Conservation (phyloP, 257 asterid genomes). For the Rhazya stricta region DNA sequence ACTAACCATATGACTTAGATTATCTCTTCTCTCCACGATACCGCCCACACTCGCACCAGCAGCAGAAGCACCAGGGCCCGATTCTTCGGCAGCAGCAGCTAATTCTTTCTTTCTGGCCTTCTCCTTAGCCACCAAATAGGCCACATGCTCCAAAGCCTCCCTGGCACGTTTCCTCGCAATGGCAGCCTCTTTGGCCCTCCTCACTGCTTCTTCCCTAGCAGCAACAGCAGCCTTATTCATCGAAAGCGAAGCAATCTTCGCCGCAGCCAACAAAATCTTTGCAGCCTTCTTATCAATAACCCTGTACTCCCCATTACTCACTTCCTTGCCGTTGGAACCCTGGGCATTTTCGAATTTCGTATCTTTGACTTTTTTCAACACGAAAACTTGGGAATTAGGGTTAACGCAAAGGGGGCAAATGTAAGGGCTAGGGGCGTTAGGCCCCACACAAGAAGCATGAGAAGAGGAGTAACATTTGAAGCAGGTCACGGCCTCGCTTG, state of each 20-base stretch:
- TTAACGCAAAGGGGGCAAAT: constrained; percentile 63
- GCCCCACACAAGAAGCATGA: constrained; percentile 57
- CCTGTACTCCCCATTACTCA: constrained; percentile 30
- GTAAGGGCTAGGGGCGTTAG: constrained; percentile 41
- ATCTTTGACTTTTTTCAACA: constrained; percentile 32
- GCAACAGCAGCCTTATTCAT: constrained; percentile 58
- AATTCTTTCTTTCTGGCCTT: constrained; percentile 44
- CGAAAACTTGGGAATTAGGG: constrained; percentile 44
- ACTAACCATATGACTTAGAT: constrained; percentile 13
- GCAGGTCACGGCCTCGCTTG: constrained; percentile 50
- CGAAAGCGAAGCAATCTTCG: constrained; percentile 51
- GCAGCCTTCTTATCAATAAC: constrained; percentile 63
- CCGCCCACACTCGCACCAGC: neutral
- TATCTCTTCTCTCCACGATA: constrained; percentile 12
- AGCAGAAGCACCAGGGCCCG: neutral
- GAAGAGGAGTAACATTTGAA: constrained; percentile 60
- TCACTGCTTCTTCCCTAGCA: constrained; percentile 61
- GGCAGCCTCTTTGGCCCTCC: constrained; percentile 73
- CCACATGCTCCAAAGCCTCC: constrained; percentile 63
- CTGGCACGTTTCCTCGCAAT: constrained; percentile 66
- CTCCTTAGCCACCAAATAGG: constrained; percentile 47
- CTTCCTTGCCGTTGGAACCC: constrained; percentile 13
- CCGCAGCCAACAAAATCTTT: constrained; percentile 63
- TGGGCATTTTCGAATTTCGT: constrained; percentile 3
- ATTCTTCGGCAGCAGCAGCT: neutral